Base-by-base conservation (phyloP, 1,139 yeast genomes). In the Taphrina confusa region DNA sequence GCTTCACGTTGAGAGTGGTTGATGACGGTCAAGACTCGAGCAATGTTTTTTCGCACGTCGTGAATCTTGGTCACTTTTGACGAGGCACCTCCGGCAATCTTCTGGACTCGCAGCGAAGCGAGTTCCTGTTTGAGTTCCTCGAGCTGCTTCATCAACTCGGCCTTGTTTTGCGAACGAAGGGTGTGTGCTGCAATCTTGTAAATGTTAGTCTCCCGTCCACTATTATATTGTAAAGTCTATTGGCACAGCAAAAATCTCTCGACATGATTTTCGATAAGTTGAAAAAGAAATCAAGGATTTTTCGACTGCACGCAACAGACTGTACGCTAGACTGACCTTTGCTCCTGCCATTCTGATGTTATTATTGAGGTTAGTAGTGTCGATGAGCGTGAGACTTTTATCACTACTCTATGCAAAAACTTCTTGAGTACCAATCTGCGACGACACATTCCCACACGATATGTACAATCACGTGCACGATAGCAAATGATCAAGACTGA, bases 161-260 rank as follows among this genome's bases (percentile, higher is more conserved):
- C 94, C 88, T 91, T 91, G 77, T 96, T 87, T 82, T 90, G 88
- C 78, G 95, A 85, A 82, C 96, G 89, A 78, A 94, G 87, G 84
- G 91, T 97, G 83, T 81, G 88, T 47, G 70, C 67, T 57, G 58
- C 58, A 27, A 57, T 36, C 60, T 50, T 8, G 39, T 3, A 25
- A 3, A n/a, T 36, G 36, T 44, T 11, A 44, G 36, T 18, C 3
- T 44, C 11, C 4, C 9, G 46, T 42, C 25, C 23, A n/a, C 27
- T 16, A n/a, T n/a, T n/a, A n/a, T n/a, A n/a, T n/a, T n/a, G n/a
- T n/a, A 20, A 3, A 16, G 23, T 37, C 42, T 37, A n/a, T 37
- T n/a, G 42, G n/a, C n/a, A n/a, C n/a, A n/a, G n/a, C n/a, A n/a
- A n/a, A n/a, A n/a, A n/a, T n/a, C n/a, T n/a, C n/a, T n/a, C n/a